Evolutionary conservation across 208 protist species (phyloP), one percentile per base, ranked within the genome.

Genomic region (Trypanosoma conorhini): DNA sequence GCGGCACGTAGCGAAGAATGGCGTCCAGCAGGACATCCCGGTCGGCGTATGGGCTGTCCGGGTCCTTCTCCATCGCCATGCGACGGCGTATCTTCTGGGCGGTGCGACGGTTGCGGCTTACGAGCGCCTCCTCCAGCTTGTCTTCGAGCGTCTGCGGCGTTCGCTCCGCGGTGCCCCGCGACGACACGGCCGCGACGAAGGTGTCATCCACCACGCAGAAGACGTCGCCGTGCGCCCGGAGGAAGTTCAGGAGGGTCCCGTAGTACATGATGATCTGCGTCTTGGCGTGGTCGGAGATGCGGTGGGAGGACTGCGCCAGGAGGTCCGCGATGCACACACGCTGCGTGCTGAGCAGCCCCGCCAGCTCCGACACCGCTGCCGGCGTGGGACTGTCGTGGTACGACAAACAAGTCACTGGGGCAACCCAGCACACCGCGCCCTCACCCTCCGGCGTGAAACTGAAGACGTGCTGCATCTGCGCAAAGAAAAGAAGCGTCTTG

Each of bases 391-490:
- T 75, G 46, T 74, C 76, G 9, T 78, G 77, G n/a, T 56, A 72
- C 22, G 70, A 67, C 9, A 81, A 48, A 58, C 58, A 67, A 7
- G 62, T 67, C 5, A 74, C 62, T 3, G 56, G 44, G 13, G 61
- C 48, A 58, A 60, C 10, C 44, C 70, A 69, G 30, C 61, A 57
- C 5, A 87, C 62, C 4, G 24, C 76, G 7, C 81, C 81, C 54
- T 78, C 85, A 0, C 73, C 67, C 19, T 74, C 62, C 35, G 82
- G 72, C 15, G 85, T 75, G 63, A 88, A 91, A 38, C 82, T 60
- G 35, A 88, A 81, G 15, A 59, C 65, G 33, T 91, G 85, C 75
- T 88, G 82, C 75, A 75, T 76, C 72, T 91, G 85, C 21, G 82
- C 79, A 77, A 91, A 91, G 72, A 76, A 91, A 40, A 91, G 62